Evolutionary conservation across 192 early-diverging fungal species (phyloP), one percentile per base, ranked within the genome.

Genomic region (Backusella westeae): DNA sequence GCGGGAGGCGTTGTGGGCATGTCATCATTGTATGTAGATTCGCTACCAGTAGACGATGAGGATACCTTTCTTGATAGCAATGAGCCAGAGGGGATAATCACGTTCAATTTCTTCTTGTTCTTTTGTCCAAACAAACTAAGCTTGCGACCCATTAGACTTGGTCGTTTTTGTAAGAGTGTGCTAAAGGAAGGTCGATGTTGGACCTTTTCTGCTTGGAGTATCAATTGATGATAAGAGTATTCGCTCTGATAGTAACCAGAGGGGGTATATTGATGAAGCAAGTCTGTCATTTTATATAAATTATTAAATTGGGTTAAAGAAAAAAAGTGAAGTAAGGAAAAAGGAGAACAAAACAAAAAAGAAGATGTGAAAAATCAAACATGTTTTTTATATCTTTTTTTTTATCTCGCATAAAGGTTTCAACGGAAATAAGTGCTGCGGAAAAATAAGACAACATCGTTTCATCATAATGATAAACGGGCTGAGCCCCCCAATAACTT

Each of bases 121-220:
- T n/a, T 29, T 26, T 15, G 70, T 29, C 21, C 42, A 2, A 71
- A 46, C 7, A 23, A 9, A 49, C 35, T 39, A 17, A 71, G 9
- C 34, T 49, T 71, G 32, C 70, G 39, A 71, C 70, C 70, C 70
- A 71, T 15, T 71, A 71, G 19, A 71, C 42, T 71, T 3, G 70
- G 44, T 32, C 42, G n/a, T 29, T 49, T 71, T 19, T 71, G 70
- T 49, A 71, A 71, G 42, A 71, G 42, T 42, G 23, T 49, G 23
- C 42, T 34, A 15, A 71, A 71, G 29, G 70, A 71, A 26, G 42
- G 70, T 49, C 44, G 9, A 14, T 29, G 39, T 7, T 71, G 41
- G 0, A 17, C 23, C 29, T 49, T 23, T 8, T 46, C 19, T 71
- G 70, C 5, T 39, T 26, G 69, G 34, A 26, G 4, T 12, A 29